Conservation (phyloP, 1,284 basidiomycete genomes). For the Hemileia vastatrix region DNA sequence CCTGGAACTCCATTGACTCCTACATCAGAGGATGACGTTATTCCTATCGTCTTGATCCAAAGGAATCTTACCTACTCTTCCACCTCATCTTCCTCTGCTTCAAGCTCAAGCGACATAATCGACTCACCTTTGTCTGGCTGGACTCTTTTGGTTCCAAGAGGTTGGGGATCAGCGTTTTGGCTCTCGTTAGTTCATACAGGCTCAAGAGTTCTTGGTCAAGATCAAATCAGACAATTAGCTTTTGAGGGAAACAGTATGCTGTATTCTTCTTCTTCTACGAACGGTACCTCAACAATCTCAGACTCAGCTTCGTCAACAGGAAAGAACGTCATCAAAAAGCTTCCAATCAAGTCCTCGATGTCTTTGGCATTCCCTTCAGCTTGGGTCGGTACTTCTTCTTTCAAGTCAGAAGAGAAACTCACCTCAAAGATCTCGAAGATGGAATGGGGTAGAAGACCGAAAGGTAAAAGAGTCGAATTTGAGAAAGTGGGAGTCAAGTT, state of each 20-base stretch:
- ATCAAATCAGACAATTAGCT: slow-evolving; percentile 20
- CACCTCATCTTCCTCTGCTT: too few relatives aligned
- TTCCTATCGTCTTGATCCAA: slow-evolving; percentile 71
- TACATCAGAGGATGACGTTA: slow-evolving; percentile 60
- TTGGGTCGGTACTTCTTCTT: slow-evolving; percentile 31
- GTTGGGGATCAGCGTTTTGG: slow-evolving; percentile 80
- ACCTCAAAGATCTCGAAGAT: slow-evolving; percentile 18
- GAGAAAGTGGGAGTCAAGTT: slow-evolving; percentile 4
- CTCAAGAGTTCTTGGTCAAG: slow-evolving; percentile 67
- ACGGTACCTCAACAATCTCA: not conserved
- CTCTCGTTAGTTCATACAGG: slow-evolving; percentile 67
- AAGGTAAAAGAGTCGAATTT: slow-evolving; percentile 35
- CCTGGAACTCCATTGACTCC: slow-evolving; percentile 64
- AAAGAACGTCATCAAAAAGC: not conserved
- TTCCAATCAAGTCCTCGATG: not conserved
- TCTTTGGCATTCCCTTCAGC: slow-evolving; percentile 30
- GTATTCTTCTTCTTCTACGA: slow-evolving; percentile 15
- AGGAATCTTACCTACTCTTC: slow-evolving; percentile 54
- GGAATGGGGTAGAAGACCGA: slow-evolving; percentile 33
- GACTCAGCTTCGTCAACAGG: slow-evolving; percentile 2
- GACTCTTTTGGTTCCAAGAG: slow-evolving; percentile 69
- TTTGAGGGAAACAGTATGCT: slow-evolving; percentile 16
- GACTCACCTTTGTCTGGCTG: too few relatives aligned
- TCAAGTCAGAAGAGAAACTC: slow-evolving; percentile 23
- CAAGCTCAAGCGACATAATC: too few relatives aligned